A percentile compares a stretch with the other conserved stretches of the same genome.
Evolutionary conservation across 352 stramenopile genomes (phyloP).

Genomic region (Peronospora destructor): DNA sequence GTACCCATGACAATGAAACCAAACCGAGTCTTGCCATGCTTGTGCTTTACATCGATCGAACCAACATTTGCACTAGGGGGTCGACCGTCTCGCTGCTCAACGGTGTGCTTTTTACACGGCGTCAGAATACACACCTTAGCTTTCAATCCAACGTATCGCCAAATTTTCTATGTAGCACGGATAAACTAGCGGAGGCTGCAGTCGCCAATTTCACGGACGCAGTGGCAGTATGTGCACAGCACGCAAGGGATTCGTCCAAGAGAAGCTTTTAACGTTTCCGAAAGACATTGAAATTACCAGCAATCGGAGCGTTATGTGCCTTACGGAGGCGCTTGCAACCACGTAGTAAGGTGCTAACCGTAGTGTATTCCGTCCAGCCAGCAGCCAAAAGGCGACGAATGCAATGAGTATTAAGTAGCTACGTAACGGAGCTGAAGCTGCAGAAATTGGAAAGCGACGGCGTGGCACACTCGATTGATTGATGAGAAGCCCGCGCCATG

Average conservation of each 20-base stretch:
- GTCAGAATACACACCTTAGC: slow-evolving; percentile 10
- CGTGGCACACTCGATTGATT: slow-evolving; percentile 19
- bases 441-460: slow-evolving; percentile 10
- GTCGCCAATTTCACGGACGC: no score
- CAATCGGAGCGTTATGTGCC: slow-evolving; percentile 48
- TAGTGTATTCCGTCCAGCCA: slow-evolving; percentile 2
- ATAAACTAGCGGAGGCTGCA: no score
- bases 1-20: no score
- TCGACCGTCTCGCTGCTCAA: no score
- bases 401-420: slow-evolving; percentile 41
- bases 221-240: no score
- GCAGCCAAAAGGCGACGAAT: slow-evolving; percentile 53
- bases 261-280: slow-evolving; percentile 78
- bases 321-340: slow-evolving; percentile 46
- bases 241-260: slow-evolving; percentile 49
- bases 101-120: no score
- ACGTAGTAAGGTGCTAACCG: slow-evolving; percentile 22
- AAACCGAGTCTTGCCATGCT: no score
- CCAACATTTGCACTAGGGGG: no score
- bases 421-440: slow-evolving; percentile 9
- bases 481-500: slow-evolving; percentile 17
- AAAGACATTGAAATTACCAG: slow-evolving; percentile 51
- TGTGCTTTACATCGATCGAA: no score
- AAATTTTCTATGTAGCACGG: no score
- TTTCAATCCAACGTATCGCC: neutral